phyloP scores from a whole-genome alignment of 2,329 filamentous ascomycete species.

The Xylaria sp. region DNA sequence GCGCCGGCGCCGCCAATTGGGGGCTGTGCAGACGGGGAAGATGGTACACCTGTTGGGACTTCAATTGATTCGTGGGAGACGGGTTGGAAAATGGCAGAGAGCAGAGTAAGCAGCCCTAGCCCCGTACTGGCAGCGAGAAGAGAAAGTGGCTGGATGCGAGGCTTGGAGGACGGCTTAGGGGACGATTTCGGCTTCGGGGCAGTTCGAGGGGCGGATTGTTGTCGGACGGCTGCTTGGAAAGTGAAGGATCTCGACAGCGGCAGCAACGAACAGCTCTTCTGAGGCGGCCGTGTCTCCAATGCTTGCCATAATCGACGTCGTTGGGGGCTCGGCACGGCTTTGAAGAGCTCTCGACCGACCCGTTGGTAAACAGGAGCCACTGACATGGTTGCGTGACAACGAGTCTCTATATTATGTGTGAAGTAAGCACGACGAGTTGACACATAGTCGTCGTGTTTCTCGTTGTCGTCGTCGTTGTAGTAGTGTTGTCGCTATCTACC shows the following conservation, averaged over 20 bases:
- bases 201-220: constrained; percentile 33
- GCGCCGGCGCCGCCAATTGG: constrained; percentile 46
- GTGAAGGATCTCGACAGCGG: constrained; percentile 28
- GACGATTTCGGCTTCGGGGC: constrained; percentile 31
- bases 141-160: constrained; percentile 40
- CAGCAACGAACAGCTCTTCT: background rate
- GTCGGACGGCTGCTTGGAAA: constrained; percentile 35
- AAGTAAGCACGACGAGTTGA: constrained; percentile 5
- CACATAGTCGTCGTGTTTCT: constrained; percentile 13
- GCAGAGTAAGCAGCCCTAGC: constrained; percentile 42
- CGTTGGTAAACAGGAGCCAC: constrained; percentile 24
- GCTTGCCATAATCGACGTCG: constrained; percentile 32
- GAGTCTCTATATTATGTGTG: constrained; percentile 13
- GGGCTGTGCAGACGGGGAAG: constrained; percentile 27
- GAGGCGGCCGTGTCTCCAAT: constrained; percentile 26
- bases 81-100: constrained; percentile 46
- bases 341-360: constrained; percentile 39
- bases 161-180: constrained; percentile 10
- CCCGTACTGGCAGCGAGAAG: constrained; percentile 46
- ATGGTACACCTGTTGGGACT: constrained; percentile 22
- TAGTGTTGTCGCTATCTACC: background rate
- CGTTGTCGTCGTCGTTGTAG: background rate
- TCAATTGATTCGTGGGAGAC: constrained; percentile 39
- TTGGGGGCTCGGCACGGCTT: constrained; percentile 32
- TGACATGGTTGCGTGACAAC: constrained; percentile 20